These are phyloP conservation scores for Hevea brasiliensis DNA, from an alignment of 345 rosid genomes.

Conservation along the genomic window DNA sequence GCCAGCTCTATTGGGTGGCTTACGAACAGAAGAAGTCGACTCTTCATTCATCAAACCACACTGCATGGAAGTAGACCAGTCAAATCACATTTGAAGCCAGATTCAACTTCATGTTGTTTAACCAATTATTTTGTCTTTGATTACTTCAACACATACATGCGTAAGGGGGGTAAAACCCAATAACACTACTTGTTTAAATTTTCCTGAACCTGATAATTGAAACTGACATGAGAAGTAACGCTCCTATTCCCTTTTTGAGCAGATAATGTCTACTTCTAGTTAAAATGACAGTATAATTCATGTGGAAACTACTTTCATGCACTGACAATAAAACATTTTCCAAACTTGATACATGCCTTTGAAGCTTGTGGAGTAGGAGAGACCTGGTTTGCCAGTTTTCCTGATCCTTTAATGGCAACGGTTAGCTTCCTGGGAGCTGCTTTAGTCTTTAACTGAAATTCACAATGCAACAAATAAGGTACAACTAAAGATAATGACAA, in stretches of 20 bases:
- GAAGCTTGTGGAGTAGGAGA: constrained; percentile 37
- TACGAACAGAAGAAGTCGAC: constrained; percentile 40
- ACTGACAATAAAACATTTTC: neutral
- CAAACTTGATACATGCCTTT: constrained; percentile 33
- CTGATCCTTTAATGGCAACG: constrained; percentile 39
- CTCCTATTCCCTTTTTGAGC: neutral
- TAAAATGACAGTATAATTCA: neutral
- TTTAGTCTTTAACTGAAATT: constrained; percentile 46
- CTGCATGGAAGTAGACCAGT: constrained; percentile 33
- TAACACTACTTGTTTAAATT: neutral
- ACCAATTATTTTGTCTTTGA: neutral
- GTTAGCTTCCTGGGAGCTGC: constrained; percentile 51
- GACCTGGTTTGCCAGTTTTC: constrained; percentile 51
- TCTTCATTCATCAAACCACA: constrained; percentile 35
- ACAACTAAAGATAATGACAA: constrained; percentile 4
- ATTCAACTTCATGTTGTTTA: neutral
- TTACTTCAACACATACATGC: neutral
- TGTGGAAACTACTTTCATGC: neutral
- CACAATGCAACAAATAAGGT: constrained; percentile 10
- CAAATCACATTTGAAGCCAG: constrained; percentile 9
- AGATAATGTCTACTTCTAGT: neutral
- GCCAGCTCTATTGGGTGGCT: constrained; percentile 48
- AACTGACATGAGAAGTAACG: neutral
- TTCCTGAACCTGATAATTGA: constrained; percentile 2
- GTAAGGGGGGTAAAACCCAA: neutral